Evolutionary conservation across 2,329 filamentous ascomycete genomes (phyloP), one percentile per base, ranked within the genome.

Genomic region (Penicillium janthinellum): DNA sequence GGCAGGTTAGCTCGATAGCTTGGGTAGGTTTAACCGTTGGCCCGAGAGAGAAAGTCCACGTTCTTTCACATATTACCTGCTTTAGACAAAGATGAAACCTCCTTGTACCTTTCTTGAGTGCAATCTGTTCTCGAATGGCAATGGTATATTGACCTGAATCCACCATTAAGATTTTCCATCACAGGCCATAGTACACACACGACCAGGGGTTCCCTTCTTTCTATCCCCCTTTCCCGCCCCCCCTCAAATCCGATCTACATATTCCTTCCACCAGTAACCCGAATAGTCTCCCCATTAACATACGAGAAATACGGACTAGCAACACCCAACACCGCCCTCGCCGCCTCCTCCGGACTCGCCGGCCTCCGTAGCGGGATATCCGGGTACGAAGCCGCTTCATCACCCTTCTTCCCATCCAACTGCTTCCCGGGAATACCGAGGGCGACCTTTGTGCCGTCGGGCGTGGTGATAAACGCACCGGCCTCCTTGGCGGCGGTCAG

Each of bases 211-310:
- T 28, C 31, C 6, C 10, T 35, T 31, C 25, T 34, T 14, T 39
- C 34, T 25, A 25, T 25, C 8, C 28, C 34, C 39, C 17, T 11
- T 56, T 37, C n/a, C n/a, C n/a, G n/a, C n/a, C n/a, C n/a, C n/a
- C n/a, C n/a, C n/a, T n/a, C 48, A 38, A 20, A 22, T 15, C 5
- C 11, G 35, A 56, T 52, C 73, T 83, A 87, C 74, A 86, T 87
- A 69, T 84, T 84, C 65, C 85, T 81, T 2, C 92, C 91, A 14
- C 91, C 92, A 5, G 91, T 95, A 54, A 95, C 91, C 79, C 88
- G 90, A 67, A 96, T 90, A 0, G 91, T 94, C 83, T 96, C 91
- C 0, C 92, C 92, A 63, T 85, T 89, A 4, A 96, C 91, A 79
- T 96, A 96, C 42, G 88, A 88, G 70, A 95, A 92, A 71, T 93